Evolutionary conservation across 2,329 filamentous ascomycete genomes (phyloP).

Genomic region (Talaromyces sp.): DNA sequence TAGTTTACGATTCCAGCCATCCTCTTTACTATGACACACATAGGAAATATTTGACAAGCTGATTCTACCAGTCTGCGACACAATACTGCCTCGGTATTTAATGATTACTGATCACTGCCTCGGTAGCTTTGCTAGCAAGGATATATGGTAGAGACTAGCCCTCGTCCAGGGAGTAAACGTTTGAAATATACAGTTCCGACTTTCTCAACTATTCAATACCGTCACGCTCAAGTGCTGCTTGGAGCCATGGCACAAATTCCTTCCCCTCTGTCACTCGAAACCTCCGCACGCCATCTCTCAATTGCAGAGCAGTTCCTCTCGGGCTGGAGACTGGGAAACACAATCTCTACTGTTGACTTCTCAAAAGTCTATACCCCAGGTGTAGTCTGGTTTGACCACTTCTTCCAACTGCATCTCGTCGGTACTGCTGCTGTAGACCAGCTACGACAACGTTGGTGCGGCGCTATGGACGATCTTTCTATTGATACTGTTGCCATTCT

Average conservation of each 20-base stretch:
- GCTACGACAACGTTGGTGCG: background rate
- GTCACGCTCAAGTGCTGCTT: background rate
- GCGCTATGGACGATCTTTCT: background rate
- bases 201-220: background rate
- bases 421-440: background rate
- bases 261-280: background rate
- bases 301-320: background rate
- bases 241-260: background rate
- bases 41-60: background rate
- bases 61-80: background rate
- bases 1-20: background rate
- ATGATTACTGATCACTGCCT: too few relatives aligned
- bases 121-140: background rate
- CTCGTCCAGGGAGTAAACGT: background rate
- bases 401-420: background rate
- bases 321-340: background rate
- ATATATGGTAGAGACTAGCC: background rate
- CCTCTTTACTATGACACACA: background rate
- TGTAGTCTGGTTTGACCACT: background rate
- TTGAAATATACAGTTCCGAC: background rate
- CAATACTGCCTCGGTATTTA: too few relatives aligned
- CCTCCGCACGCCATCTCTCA: background rate
- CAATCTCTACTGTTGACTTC: background rate
- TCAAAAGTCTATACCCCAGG: background rate
- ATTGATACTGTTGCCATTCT: background rate